phyloP scores from a whole-genome alignment of 1,139 yeast genomes.

The Geotrichum citri-aurantii region DNA sequence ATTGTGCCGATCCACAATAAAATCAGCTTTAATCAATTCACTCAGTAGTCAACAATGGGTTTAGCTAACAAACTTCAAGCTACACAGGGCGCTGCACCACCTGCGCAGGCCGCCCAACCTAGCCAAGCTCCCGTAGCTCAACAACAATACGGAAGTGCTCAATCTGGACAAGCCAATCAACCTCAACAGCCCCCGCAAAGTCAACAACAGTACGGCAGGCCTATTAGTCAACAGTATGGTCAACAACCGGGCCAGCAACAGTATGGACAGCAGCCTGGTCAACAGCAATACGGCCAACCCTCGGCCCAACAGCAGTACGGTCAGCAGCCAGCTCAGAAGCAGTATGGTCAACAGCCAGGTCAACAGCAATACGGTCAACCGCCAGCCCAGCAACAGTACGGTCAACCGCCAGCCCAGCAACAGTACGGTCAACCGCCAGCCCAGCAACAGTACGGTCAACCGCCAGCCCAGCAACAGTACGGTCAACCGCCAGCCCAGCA shows the following conservation, averaged over 20 bases:
- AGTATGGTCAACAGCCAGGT: slow-evolving; percentile 9
- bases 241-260: slow-evolving; percentile 5
- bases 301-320: background rate
- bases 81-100: slow-evolving; percentile 14
- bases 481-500: no score
- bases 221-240: slow-evolving; percentile 12
- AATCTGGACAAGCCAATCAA: slow-evolving; percentile 4
- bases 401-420: slow-evolving; percentile 5
- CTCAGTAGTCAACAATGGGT: slow-evolving; percentile 13
- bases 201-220: slow-evolving; percentile 16
- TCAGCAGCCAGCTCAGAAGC: slow-evolving; percentile 6
- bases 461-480: slow-evolving; percentile 15
- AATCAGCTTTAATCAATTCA: background rate
- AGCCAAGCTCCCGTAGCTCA: background rate
- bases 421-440: slow-evolving; percentile 18
- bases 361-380: slow-evolving; percentile 27
- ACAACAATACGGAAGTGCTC: slow-evolving; percentile 8
- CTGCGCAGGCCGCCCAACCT: background rate
- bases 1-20: background rate
- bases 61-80: slow-evolving; percentile 19
- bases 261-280: slow-evolving; percentile 8
- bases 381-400: slow-evolving; percentile 17
- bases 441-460: slow-evolving; percentile 13
- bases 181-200: slow-evolving; percentile 10
- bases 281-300: slow-evolving; percentile 1